phyloP scores from a whole-genome alignment of 73 alveolate genomes.

The Blepharisma japonicum region DNA sequence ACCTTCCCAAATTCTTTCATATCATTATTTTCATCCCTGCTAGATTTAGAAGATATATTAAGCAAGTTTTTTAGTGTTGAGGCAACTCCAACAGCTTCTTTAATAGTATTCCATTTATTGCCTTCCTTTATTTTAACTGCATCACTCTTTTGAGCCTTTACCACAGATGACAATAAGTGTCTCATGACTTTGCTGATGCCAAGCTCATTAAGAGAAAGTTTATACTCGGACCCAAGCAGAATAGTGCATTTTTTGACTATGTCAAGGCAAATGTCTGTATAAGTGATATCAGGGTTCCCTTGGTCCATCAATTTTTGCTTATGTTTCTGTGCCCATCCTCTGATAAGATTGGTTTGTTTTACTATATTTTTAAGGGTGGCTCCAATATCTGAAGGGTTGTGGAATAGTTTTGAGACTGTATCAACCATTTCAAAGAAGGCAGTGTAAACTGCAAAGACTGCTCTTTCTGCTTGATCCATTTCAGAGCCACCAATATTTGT shows the following conservation, averaged over 20 bases:
- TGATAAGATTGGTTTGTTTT: background rate
- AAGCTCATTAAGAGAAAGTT: background rate
- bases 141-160: conserved; percentile 7
- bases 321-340: conserved; percentile 26
- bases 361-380: background rate
- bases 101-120: background rate
- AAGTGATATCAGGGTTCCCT: background rate
- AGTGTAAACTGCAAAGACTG: conserved; percentile 15
- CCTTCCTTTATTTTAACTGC: background rate
- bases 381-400: conserved; percentile 12
- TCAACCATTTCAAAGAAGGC: background rate
- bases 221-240: conserved; percentile 22
- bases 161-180: background rate
- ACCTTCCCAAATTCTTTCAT: background rate
- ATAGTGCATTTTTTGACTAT: conserved; percentile 8
- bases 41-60: background rate
- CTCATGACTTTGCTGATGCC: conserved; percentile 8
- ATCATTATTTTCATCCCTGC: background rate
- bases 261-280: background rate
- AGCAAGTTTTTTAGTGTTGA: background rate
- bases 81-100: conserved; percentile 1
- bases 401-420: background rate
- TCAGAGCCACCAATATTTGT: conserved; percentile 5
- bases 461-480: conserved; percentile 28
- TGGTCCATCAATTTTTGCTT: background rate